Conservation (phyloP, 306 rosid genomes). For the Lathyrus aphaca region DNA sequence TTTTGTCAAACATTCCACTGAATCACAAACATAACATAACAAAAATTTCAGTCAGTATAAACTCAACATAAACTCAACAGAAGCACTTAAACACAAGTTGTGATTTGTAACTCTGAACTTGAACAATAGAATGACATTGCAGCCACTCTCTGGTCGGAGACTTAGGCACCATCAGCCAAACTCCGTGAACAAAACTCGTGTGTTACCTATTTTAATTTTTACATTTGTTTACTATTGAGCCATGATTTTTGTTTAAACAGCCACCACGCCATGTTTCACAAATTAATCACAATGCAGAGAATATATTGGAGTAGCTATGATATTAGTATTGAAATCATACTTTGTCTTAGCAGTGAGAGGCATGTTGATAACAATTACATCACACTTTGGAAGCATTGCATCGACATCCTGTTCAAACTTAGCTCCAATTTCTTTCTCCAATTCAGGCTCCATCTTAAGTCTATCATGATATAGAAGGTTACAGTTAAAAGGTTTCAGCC, state of each 20-base stretch:
- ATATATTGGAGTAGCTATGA: no score
- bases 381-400: constrained; percentile 96
- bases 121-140: neutral
- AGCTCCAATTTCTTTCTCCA: constrained; percentile 81
- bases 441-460: constrained; percentile 64
- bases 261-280: neutral
- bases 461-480: constrained; percentile 90
- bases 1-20: constrained; percentile 85
- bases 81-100: neutral
- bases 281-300: no score
- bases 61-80: neutral
- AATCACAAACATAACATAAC: constrained; percentile 34
- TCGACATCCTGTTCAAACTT: constrained; percentile 91
- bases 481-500: constrained; percentile 90
- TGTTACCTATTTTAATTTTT: no score
- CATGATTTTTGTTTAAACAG: no score
- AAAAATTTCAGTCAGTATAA: neutral
- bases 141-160: no score
- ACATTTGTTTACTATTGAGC: no score
- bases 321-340: constrained; percentile 42
- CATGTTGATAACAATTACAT: constrained; percentile 79
- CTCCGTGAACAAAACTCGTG: no score
- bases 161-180: no score
- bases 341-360: constrained; percentile 93
- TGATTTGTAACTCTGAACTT: neutral